Base-by-base conservation (phyloP, 1,284 basidiomycete species). In the Agroathelia rolfsii region DNA sequence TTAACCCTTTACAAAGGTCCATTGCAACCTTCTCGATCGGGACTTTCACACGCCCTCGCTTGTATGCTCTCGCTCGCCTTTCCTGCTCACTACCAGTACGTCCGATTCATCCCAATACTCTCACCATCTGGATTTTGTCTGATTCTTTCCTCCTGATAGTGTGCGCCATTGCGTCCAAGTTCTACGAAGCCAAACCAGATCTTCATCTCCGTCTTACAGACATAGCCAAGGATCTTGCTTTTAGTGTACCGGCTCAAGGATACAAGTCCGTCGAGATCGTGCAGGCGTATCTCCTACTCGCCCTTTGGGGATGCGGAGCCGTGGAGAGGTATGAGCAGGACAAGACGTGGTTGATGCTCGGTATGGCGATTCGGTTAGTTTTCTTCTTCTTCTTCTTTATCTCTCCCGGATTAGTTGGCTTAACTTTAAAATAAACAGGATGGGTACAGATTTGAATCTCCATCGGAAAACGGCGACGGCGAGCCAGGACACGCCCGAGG, bases 191-290 rank as follows among this genome's bases (percentile, higher is more conserved):
- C 28, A 79, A 86, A 24, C 80, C 85, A 1, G 92, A 95, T 23
- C 66, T 97, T 13, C 86, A 96, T 46, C 59, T 72, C 8, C 74
- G 75, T 37, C 70, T 96, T 28, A 76, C 87, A 2, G 81, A 85
- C 19, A 69, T 93, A 22, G 84, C 86, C 2, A 86, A 88, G 52
- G 86, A 90, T 45, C 72, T 96, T n/a, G 86, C 93, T 0, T 96
- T 94, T 52, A 80, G 73, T 41, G 85, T 93, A 6, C 86, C 70
- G 29, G 85, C 76, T 38, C 64, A 71, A 44, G 85, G 85, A 0
- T 95, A 90, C 68, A 98, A 98, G 59, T 90, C 85, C 15, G 81
- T 96, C 28, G 95, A 98, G 58, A 89, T 93, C 41, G 85, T 90
- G 4, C 89, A 93, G 50, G 88, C 87, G 0, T 94, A 93, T 54